Conservation (phyloP, 345 rosid species). For the Syzygium grande region DNA sequence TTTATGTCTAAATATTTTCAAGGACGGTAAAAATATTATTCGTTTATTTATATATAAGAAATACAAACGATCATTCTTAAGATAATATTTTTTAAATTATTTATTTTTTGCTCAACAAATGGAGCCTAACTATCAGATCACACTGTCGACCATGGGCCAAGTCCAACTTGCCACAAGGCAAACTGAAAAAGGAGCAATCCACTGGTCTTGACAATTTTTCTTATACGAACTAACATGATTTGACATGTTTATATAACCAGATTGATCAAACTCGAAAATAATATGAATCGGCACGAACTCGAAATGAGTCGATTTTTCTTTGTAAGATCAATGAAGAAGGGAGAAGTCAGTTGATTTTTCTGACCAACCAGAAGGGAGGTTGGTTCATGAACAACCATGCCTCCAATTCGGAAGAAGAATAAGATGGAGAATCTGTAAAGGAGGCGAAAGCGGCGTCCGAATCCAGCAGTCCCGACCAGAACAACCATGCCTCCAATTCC, state of each 20-base stretch:
- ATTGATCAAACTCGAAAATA: neutral
- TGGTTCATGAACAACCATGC: neutral
- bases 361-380: neutral
- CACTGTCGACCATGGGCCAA: neutral
- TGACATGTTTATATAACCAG: neutral
- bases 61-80: too few species aligned
- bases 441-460: neutral
- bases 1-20: too few species aligned
- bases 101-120: too few species aligned
- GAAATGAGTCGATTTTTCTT: neutral
- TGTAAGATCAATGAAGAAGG: neutral
- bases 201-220: neutral
- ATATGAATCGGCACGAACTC: neutral
- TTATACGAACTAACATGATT: neutral
- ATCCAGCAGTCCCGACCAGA: neutral
- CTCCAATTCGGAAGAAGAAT: neutral
- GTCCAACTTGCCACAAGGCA: neutral
- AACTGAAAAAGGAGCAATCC: neutral
- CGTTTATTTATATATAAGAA: too few species aligned
- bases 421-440: neutral
- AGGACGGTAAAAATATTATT: too few species aligned
- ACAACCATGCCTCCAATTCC: neutral
- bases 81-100: too few species aligned
- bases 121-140: neutral
- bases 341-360: neutral